phyloP scores from a whole-genome alignment of 768 basidiomycete species.

The Cystoderma amianthinum region DNA sequence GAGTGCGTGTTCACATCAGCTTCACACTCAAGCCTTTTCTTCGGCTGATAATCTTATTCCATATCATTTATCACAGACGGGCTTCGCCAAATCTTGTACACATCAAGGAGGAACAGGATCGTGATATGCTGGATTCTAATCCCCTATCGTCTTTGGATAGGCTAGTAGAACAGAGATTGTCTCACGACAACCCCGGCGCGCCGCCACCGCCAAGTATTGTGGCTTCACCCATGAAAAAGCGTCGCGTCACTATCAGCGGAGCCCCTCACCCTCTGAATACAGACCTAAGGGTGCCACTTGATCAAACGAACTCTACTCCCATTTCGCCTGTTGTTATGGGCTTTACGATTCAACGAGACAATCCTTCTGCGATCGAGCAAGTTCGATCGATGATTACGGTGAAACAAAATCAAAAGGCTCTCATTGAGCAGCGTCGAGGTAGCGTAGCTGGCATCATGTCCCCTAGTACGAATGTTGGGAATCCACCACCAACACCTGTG shows the following conservation, averaged over 20 bases:
- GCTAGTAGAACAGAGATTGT: conserved; percentile 11
- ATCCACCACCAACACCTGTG: conserved; percentile 20
- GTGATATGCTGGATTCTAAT: conserved; percentile 32
- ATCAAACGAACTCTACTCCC: conserved; percentile 44
- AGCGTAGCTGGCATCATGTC: conserved; percentile 40
- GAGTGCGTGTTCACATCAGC: conserved; percentile 32
- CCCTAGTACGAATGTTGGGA: conserved; percentile 17
- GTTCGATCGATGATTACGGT: conserved; percentile 54
- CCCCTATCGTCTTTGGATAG: conserved; percentile 23
- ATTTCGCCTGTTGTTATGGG: conserved; percentile 65
- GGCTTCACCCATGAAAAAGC: conserved; percentile 50
- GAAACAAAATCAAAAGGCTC: conserved; percentile 67
- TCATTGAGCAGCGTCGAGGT: conserved; percentile 64
- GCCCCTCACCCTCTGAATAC: conserved; percentile 49
- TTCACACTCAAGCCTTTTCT: conserved; percentile 8
- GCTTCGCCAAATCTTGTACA: conserved; percentile 38
- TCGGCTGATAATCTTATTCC: conserved; percentile 2
- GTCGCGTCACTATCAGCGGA: conserved; percentile 68
- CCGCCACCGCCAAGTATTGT: conserved; percentile 31
- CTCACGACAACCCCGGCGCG: conserved; percentile 16
- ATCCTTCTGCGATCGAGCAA: conserved; percentile 51
- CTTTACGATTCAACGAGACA: conserved; percentile 51
- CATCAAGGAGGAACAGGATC: conserved; percentile 62
- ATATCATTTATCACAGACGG: conserved; percentile 19
- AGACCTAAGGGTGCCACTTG: conserved; percentile 33